Base-by-base conservation (phyloP, 331 rosid species). In the Rhamnella rubrinervis region DNA sequence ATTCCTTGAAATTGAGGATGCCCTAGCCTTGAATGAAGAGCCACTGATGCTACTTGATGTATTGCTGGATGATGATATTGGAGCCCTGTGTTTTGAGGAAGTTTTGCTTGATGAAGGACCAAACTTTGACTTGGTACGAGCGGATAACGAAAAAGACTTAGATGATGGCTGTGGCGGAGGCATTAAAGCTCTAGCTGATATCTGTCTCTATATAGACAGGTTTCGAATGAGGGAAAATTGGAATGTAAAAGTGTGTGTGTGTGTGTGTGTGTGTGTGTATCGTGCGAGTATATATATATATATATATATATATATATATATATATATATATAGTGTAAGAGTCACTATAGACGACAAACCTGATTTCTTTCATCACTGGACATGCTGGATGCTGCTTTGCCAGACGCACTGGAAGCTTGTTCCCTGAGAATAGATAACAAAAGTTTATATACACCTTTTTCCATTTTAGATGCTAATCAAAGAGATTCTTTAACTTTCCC, bases 321-420 rank as follows among this genome's bases (percentile, higher is more conserved):
- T 65, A 78, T 2, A 56, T 38, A 13, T 25, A 28, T 47, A 66
- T 55, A 49, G 56, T 44, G 58, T 11, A 61, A 47, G 25, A 59
- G 35, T 58, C 51, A 68, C 47, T 62, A 35, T 64, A 56, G 74
- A 71, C 44, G 38, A 51, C 71, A 78, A 55, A 95, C 97, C 96
- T 95, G 97, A 65, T 95, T 91, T 78, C 86, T 87, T 79, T 95
- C 99, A 68, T 95, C 99, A 63, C 99, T 95, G 56, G 99, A 95
- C 97, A 95, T 87, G 73, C 97, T 91, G 59, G 99, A 95, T 52
- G 89, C 80, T n/a, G 95, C 97, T 72, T 93, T 93, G 70, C 98
- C 97, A 81, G 98, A 93, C 63, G 98, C 85, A 81, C 97, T 95
- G 67, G 97, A 95, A 71, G 95, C 96, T 73, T 87, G 99, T 84